Conservation (phyloP, 1,284 basidiomycete species). For the Mycosarcoma maydis region DNA sequence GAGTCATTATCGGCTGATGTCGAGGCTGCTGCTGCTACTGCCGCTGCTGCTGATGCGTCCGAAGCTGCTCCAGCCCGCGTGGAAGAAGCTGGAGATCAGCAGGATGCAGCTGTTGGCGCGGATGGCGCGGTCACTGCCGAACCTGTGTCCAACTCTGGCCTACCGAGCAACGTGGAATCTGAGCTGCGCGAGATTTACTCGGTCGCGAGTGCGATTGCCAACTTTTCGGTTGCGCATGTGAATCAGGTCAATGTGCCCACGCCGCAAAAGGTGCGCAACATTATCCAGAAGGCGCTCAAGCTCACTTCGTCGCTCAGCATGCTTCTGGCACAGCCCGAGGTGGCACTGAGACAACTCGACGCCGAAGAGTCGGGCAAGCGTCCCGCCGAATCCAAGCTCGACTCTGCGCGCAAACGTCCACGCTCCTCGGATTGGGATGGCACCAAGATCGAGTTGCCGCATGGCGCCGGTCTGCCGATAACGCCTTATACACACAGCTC, state of each 20-base stretch:
- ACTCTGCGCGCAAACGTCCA: slow-evolving; percentile 45
- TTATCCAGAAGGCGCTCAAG: slow-evolving; percentile 50
- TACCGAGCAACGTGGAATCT: slow-evolving; percentile 31
- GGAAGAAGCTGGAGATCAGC: too few relatives aligned
- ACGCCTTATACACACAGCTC: slow-evolving; percentile 21
- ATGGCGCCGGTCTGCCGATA: slow-evolving; percentile 13
- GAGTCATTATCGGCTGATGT: slow-evolving; percentile 1
- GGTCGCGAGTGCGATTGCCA: slow-evolving; percentile 51
- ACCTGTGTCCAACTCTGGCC: slow-evolving; percentile 18
- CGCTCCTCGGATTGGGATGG: slow-evolving; percentile 44
- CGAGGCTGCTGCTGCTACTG: neutral
- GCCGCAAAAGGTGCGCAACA: slow-evolving; percentile 41
- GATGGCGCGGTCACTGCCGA: slow-evolving; percentile 9
- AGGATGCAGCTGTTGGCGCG: neutral
- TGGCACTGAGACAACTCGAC: slow-evolving; percentile 40
- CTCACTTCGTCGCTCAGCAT: slow-evolving; percentile 53
- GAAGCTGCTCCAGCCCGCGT: too few relatives aligned
- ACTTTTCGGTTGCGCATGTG: slow-evolving; percentile 50
- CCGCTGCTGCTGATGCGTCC: neutral
- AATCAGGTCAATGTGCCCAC: slow-evolving; percentile 35
- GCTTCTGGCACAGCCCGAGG: slow-evolving; percentile 48
- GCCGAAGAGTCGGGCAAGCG: slow-evolving; percentile 39
- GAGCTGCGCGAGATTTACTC: slow-evolving; percentile 50
- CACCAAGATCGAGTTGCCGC: slow-evolving; percentile 4
- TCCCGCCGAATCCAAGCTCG: slow-evolving; percentile 38